A percentile compares a stretch with the other conserved stretches of the same genome.
Conservation (phyloP, 1,284 basidiomycete genomes). For the Ceratobasidium sp. region DNA sequence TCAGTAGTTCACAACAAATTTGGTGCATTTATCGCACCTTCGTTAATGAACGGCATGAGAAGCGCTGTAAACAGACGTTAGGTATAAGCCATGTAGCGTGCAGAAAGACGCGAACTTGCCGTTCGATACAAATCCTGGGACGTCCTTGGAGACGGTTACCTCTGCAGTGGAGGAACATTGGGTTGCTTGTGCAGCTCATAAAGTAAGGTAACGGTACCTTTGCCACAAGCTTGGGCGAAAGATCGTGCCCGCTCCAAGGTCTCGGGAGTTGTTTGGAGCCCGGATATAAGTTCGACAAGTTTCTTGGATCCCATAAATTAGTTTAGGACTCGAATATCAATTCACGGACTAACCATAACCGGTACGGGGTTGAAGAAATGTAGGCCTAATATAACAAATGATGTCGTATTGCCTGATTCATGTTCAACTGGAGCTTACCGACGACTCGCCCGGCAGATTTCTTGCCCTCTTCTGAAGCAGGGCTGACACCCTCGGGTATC, state of each 20-base stretch:
- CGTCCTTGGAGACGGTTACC: conserved; percentile 88
- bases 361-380: conserved; percentile 98
- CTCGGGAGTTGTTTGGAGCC: conserved; percentile 86
- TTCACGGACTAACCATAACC: conserved; percentile 76
- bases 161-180: conserved; percentile 64
- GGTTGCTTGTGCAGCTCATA: background rate
- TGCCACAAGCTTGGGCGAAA: conserved; percentile 91
- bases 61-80: conserved; percentile 59
- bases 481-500: conserved; percentile 67
- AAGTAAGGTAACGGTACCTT: conserved; percentile 67
- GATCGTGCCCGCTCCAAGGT: conserved; percentile 82
- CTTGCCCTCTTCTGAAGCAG: conserved; percentile 73
- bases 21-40: conserved; percentile 60
- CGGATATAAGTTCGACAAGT: conserved; percentile 93
- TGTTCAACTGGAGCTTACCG: conserved; percentile 62
- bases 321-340: conserved; percentile 5
- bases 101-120: conserved; percentile 52
- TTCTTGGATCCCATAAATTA: conserved; percentile 67
- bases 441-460: conserved; percentile 77
- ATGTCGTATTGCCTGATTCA: background rate
- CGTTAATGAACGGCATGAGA: conserved; percentile 93
- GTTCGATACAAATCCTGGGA: conserved; percentile 92
- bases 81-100: no score
- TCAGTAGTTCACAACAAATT: background rate
- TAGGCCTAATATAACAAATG: conserved; percentile 67